Evolutionary conservation across 139 green algal species (phyloP), one percentile per base, ranked within the genome.

Genomic region (Zygnema cylindricum): DNA sequence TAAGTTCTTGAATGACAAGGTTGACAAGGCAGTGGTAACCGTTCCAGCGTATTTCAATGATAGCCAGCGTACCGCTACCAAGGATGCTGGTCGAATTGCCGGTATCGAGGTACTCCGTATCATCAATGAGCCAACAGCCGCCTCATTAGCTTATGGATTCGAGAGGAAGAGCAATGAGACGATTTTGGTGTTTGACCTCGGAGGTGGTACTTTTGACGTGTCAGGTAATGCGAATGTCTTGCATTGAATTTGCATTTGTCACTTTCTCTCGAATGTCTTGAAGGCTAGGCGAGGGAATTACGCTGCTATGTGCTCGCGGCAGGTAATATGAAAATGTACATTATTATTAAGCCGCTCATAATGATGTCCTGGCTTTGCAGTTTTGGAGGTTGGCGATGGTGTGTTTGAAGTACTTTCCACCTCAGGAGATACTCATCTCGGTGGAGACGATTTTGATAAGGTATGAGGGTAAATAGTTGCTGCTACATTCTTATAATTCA

Each of bases 1-100:
- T 57, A 95, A 97, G 86, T 98, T 97, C 81, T 86, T 98, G 69
- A 95, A 94, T 54, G 94, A 96, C 91, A 92, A 91, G 38, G 95
- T 98, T 0, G 93, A 93, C 69, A 98, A 98, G 94, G 98, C 98
- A 0, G 98, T 99, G 30, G 96, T 99, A 77, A 99, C 98, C 41
- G 98, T 99, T 42, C 98, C 98, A 25, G 98, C 98, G 3, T 99
- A 99, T 95, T 99, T 99, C 96, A 99, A 99, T 92, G 98, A 99
- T 92, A 95, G 90, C 16, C 97, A 99, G 93, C 93, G 98, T 83
- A 96, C 98, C 94, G 96, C 95, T 1, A 98, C 95, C 43, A 97
- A 98, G 93, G 95, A 97, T 76, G 95, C 95, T 39, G 95, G 97
- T 38, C 95, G 95, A 82, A 99, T 99, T 89, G 98, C 96, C 32